A percentile compares a stretch with the other conserved stretches of the same genome.
These are phyloP conservation scores for Dactylellina haptotyla DNA, from an alignment of 2,329 filamentous ascomycete species.

Conservation along the genomic window DNA sequence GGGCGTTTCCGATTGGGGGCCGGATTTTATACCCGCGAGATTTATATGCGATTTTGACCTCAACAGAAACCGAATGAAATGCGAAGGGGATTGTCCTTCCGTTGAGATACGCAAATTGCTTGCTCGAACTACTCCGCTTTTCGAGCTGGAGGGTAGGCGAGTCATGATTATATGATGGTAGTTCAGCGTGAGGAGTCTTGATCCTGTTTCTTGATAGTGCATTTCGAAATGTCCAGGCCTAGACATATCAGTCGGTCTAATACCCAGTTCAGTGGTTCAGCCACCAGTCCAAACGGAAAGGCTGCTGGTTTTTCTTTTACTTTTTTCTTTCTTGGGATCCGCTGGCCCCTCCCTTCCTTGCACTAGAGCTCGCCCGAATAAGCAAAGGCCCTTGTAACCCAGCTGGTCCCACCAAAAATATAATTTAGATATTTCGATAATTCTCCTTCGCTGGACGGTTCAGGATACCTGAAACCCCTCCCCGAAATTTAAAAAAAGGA, in stretches of 20 bases:
- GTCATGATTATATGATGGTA: neutral
- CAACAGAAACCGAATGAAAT: conserved; percentile 2
- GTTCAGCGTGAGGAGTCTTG: neutral
- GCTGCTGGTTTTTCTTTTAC: conserved; percentile 32
- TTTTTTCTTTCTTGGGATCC: conserved; percentile 51
- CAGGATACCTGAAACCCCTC: conserved; percentile 34
- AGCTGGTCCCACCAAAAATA: conserved; percentile 36
- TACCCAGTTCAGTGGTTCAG: conserved; percentile 54
- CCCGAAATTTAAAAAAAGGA: neutral
- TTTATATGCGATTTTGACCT: neutral
- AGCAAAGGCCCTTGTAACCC: conserved; percentile 28
- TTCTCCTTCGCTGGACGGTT: conserved; percentile 45
- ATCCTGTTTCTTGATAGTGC: too few species aligned
- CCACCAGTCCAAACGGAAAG: conserved; percentile 51
- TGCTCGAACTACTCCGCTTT: conserved; percentile 16
- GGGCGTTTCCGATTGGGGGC: conserved; percentile 8
- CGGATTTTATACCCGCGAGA: neutral
- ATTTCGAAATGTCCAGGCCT: conserved; percentile 43
- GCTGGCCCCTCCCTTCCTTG: conserved; percentile 19
- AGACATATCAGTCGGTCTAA: conserved; percentile 52
- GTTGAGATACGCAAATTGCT: conserved; percentile 3
- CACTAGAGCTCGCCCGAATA: conserved; percentile 38
- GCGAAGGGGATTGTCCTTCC: conserved; percentile 21
- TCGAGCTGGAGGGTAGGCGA: neutral
- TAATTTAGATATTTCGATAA: conserved; percentile 13